phyloP scores from a whole-genome alignment of 768 basidiomycete species.

The Cystofilobasidium macerans region DNA sequence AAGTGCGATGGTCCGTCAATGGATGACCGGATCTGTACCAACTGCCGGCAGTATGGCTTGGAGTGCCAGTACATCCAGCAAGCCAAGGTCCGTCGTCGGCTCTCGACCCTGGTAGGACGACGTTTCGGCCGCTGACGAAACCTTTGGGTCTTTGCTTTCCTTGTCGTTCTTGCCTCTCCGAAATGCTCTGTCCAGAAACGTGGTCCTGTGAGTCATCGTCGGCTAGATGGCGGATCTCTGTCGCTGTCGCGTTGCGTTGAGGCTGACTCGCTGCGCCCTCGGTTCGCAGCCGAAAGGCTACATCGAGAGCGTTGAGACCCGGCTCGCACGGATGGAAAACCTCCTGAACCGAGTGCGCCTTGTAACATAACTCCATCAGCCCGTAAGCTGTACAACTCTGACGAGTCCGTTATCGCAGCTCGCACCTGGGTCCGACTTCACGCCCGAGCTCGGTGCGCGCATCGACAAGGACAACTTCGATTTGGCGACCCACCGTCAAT shows the following conservation, averaged over 20 bases:
- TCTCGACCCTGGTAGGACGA: not conserved
- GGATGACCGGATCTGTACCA: conserved; percentile 55
- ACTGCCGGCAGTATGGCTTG: conserved; percentile 49
- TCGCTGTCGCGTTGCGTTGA: conserved; percentile 6
- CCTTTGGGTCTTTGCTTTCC: not conserved
- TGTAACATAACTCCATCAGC: no score
- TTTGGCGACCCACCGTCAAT: conserved; percentile 34
- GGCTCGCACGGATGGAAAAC: conserved; percentile 35
- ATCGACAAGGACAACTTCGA: conserved; percentile 35
- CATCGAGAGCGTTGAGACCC: conserved; percentile 36
- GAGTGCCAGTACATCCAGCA: conserved; percentile 59
- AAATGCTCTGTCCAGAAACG: not conserved
- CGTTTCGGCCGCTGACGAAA: not conserved
- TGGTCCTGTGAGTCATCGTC: conserved; percentile 7
- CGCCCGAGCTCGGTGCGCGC: conserved; percentile 34
- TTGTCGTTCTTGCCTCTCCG: not conserved
- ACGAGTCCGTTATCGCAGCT: conserved; percentile 29
- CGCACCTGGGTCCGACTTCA: conserved; percentile 34
- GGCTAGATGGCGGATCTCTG: not conserved
- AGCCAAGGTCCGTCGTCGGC: conserved; percentile 46
- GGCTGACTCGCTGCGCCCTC: not conserved
- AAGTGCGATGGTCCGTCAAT: conserved; percentile 32
- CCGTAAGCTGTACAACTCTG: no score
- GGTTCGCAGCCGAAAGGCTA: conserved; percentile 20
- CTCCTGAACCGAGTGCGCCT: conserved; percentile 30